A percentile compares a stretch with the other conserved stretches of the same genome.
Conservation (phyloP, 352 stramenopile species). For the Pythium sukuiense region DNA sequence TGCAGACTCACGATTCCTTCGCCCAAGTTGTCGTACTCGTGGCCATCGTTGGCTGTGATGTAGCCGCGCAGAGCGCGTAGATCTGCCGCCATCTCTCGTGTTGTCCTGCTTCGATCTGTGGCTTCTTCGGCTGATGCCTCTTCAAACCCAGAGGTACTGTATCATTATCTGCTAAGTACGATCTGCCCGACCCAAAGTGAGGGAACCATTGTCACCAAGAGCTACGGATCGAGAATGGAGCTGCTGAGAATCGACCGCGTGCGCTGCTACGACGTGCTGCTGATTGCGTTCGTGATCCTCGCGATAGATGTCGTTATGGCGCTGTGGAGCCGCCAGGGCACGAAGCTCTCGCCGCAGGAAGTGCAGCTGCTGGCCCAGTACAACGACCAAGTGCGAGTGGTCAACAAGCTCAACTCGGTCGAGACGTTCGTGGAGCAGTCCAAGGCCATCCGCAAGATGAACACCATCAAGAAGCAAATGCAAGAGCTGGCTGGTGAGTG, state of each 20-base stretch:
- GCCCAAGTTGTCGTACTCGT: constrained; percentile 84
- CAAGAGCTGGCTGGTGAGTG: constrained; percentile 70
- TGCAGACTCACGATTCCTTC: constrained; percentile 92
- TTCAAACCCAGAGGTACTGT: constrained; percentile 15
- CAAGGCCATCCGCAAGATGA: constrained; percentile 86
- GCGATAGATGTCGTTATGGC: constrained; percentile 49
- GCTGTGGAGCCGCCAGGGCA: constrained; percentile 50
- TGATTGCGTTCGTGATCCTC: constrained; percentile 62
- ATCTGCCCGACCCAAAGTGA: background rate
- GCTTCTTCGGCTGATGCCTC: constrained; percentile 5
- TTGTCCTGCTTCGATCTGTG: constrained; percentile 1
- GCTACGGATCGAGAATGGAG: constrained; percentile 15
- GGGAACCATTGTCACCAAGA: background rate
- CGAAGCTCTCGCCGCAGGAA: constrained; percentile 57
- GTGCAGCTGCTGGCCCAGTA: constrained; percentile 59
- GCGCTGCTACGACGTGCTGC: constrained; percentile 70
- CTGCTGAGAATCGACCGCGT: constrained; percentile 51
- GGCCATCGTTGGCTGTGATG: constrained; percentile 83
- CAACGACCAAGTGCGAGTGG: constrained; percentile 76
- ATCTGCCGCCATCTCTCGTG: constrained; percentile 63
- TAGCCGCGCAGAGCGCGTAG: constrained; percentile 73
- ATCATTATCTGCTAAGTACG: constrained; percentile 11
- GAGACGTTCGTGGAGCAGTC: constrained; percentile 89
- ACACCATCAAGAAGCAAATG: constrained; percentile 82
- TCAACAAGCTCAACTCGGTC: constrained; percentile 85